phyloP scores from a whole-genome alignment of 805 yeast genomes.

The Wickerhamomyces silvicola region DNA sequence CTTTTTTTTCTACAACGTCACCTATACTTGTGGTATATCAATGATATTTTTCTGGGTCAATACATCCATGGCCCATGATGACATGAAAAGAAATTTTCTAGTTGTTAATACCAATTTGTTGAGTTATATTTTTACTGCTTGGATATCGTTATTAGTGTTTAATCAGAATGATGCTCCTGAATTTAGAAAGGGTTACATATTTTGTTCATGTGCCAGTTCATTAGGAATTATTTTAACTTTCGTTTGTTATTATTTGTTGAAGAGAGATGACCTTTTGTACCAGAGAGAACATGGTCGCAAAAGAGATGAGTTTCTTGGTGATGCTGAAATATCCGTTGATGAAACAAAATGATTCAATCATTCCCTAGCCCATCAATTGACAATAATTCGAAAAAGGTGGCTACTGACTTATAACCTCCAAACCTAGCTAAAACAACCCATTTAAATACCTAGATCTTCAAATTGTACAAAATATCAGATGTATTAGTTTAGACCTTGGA shows the following conservation, averaged over 20 bases:
- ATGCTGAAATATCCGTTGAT: too few relatives aligned
- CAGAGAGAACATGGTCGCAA: neutral
- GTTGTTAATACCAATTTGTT: constrained; percentile 1
- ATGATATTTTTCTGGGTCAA: constrained; percentile 1
- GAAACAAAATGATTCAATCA: too few relatives aligned
- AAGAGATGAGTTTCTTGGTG: neutral
- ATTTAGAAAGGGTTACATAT: neutral
- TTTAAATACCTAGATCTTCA: too few relatives aligned
- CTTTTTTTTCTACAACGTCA: constrained; percentile 1
- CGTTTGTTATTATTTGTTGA: neutral
- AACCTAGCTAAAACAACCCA: too few relatives aligned
- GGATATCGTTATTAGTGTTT: constrained; percentile 1
- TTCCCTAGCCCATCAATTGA: too few relatives aligned
- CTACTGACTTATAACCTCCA: too few relatives aligned
- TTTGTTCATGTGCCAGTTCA: neutral
- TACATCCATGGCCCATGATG: neutral
- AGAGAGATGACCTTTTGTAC: neutral
- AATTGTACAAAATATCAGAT: too few relatives aligned
- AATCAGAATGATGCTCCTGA: constrained; percentile 1
- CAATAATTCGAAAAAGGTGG: too few relatives aligned
- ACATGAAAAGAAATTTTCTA: too few relatives aligned
- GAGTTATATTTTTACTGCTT: constrained; percentile 2
- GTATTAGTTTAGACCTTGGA: too few relatives aligned
- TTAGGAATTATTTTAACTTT: neutral
- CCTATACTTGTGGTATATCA: neutral